Evolutionary conservation across 2,329 filamentous ascomycete genomes (phyloP).

Genomic region (Dendryphion nanum): DNA sequence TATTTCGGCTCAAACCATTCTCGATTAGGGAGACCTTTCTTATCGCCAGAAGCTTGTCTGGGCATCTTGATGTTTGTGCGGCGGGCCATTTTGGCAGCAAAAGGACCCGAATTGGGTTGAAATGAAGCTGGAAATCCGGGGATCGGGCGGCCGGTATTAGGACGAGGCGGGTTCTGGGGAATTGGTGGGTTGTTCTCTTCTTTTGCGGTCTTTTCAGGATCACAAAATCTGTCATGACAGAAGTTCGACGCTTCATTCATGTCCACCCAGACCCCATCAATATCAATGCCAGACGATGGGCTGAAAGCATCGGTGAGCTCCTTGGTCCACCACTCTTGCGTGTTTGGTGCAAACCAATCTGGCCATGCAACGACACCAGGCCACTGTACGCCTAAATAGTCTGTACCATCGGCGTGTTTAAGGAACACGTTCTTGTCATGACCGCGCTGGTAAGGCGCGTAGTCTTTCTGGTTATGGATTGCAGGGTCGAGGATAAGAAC

Average conservation of each 20-base stretch:
- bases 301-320: conserved; percentile 67
- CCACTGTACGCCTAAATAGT: conserved; percentile 70
- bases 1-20: conserved; percentile 66
- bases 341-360: conserved; percentile 71
- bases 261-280: conserved; percentile 68
- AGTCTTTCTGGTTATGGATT: conserved; percentile 50
- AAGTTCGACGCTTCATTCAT: conserved; percentile 44
- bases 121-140: conserved; percentile 69
- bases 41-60: conserved; percentile 38
- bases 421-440: conserved; percentile 57
- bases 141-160: conserved; percentile 60
- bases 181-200: conserved; percentile 56
- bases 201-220: conserved; percentile 37
- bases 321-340: conserved; percentile 66
- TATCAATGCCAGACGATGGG: conserved; percentile 63
- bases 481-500: conserved; percentile 75
- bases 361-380: conserved; percentile 70
- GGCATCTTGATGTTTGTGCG: conserved; percentile 11
- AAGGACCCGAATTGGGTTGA: conserved; percentile 50
- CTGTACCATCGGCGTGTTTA: conserved; percentile 53
- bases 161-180: conserved; percentile 54
- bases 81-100: conserved; percentile 4
- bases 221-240: conserved; percentile 46
- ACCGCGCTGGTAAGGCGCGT: conserved; percentile 61
- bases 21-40: conserved; percentile 60